Percentiles rank a stretch among this genome's conserved stretches.
Conservation (phyloP, 2,329 filamentous ascomycete species). For the Biscogniauxia marginata region DNA sequence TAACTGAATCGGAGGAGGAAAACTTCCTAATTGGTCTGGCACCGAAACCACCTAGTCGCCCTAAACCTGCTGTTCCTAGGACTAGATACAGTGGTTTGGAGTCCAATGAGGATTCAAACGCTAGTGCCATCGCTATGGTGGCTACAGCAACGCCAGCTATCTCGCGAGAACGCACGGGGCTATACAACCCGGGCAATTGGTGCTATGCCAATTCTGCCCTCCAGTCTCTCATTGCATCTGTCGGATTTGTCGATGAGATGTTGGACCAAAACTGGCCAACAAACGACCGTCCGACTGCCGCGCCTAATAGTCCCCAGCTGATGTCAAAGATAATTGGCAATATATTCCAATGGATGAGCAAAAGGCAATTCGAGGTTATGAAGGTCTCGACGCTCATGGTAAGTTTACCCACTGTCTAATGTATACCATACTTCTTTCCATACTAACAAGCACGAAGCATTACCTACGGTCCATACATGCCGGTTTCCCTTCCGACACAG, state of each 20-base stretch:
- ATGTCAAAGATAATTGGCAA: slow-evolving; percentile 60
- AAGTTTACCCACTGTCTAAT: slow-evolving; percentile 28
- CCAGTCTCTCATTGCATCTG: slow-evolving; percentile 76
- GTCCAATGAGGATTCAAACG: slow-evolving; percentile 30
- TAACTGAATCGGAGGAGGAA: slow-evolving; percentile 32
- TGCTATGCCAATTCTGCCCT: slow-evolving; percentile 94
- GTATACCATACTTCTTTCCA: slow-evolving; percentile 1
- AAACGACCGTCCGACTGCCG: slow-evolving; percentile 67
- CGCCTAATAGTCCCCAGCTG: slow-evolving; percentile 56
- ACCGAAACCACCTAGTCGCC: slow-evolving; percentile 58
- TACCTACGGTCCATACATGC: slow-evolving; percentile 64
- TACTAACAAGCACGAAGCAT: slow-evolving; percentile 41
- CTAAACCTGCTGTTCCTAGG: slow-evolving; percentile 65
- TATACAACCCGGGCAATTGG: slow-evolving; percentile 77
- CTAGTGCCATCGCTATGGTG: slow-evolving; percentile 43
- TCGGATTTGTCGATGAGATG: slow-evolving; percentile 64
- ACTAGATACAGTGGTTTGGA: slow-evolving; percentile 77
- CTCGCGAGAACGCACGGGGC: slow-evolving; percentile 58
- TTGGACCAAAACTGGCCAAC: slow-evolving; percentile 59
- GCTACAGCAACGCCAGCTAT: slow-evolving; percentile 28
- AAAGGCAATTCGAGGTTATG: slow-evolving; percentile 49
- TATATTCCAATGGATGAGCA: slow-evolving; percentile 56
- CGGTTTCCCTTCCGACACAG: slow-evolving; percentile 18
- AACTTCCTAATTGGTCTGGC: slow-evolving; percentile 49
- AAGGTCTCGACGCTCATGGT: slow-evolving; percentile 59